Conservation (phyloP, 1,139 yeast genomes). For the Eremothecium coryli region DNA sequence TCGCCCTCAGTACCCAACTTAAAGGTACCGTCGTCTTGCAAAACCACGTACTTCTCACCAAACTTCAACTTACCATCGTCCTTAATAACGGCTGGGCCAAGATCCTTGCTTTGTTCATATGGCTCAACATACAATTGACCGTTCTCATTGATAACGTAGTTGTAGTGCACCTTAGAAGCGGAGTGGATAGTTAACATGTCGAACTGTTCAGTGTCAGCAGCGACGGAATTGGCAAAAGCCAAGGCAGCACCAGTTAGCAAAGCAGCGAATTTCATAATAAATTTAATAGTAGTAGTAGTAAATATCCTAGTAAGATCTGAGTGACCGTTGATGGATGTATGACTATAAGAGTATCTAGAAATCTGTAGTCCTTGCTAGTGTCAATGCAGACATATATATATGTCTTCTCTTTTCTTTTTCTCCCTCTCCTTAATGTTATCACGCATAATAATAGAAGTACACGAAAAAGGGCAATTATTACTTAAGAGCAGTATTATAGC, state of each 20-base stretch:
- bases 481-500: too few species aligned
- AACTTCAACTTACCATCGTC: slow-evolving; percentile 21
- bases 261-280: slow-evolving; percentile 6
- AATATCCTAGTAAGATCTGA: too few species aligned
- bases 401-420: too few species aligned
- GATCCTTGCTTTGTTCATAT: too few species aligned
- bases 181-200: slow-evolving; percentile 30
- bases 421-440: too few species aligned
- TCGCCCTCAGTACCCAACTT: slow-evolving; percentile 12
- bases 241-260: slow-evolving; percentile 8
- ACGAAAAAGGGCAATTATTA: too few species aligned
- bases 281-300: slow-evolving; percentile 7
- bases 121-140: slow-evolving; percentile 13
- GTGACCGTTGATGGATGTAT: too few species aligned
- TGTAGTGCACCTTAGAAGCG: slow-evolving; percentile 29
- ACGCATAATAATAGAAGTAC: too few species aligned
- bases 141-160: slow-evolving; percentile 8
- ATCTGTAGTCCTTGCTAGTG: too few species aligned
- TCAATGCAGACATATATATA: too few species aligned
- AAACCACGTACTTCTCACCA: slow-evolving; percentile 23
- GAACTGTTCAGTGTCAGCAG: slow-evolving; percentile 31
- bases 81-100: slow-evolving; percentile 15
- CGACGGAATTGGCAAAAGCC: slow-evolving; percentile 10
- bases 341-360: too few species aligned
- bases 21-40: slow-evolving; percentile 17